These are phyloP conservation scores for Phytophthora citrophthora DNA, from an alignment of 352 stramenopile genomes.

Conservation along the genomic window DNA sequence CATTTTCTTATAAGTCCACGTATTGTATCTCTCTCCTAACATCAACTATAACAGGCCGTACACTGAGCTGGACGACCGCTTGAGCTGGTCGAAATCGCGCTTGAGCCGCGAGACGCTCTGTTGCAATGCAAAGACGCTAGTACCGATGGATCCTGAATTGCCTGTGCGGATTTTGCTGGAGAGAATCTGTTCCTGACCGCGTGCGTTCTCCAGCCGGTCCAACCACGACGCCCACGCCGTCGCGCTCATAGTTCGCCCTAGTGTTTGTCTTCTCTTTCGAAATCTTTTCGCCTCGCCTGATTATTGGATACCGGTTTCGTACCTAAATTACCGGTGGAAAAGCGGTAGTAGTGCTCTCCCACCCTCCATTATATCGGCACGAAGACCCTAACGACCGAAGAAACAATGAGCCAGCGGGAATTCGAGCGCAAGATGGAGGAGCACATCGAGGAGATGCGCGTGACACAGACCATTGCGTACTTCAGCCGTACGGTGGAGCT, in stretches of 20 bases:
- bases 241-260: conserved; percentile 55
- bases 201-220: conserved; percentile 81
- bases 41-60: conserved; percentile 30
- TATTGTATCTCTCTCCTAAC: background rate
- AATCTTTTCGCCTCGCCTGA: conserved; percentile 5
- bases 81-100: conserved; percentile 85
- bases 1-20: background rate
- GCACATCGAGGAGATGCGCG: conserved; percentile 92
- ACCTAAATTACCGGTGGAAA: too few species aligned
- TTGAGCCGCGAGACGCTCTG: conserved; percentile 83
- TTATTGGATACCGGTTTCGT: too few species aligned
- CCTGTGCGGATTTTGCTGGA: conserved; percentile 70
- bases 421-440: conserved; percentile 92
- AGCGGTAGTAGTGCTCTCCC: too few species aligned
- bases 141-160: conserved; percentile 67
- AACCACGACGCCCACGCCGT: conserved; percentile 81
- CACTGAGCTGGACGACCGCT: conserved; percentile 56
- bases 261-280: background rate
- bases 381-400: conserved; percentile 3
- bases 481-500: conserved; percentile 92
- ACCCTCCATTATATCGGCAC: background rate
- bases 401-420: conserved; percentile 74
- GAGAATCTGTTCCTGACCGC: conserved; percentile 68
- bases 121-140: conserved; percentile 85
- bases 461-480: conserved; percentile 89